phyloP scores from a whole-genome alignment of 2,329 filamentous ascomycete species.

The Monosporascus sp. region DNA sequence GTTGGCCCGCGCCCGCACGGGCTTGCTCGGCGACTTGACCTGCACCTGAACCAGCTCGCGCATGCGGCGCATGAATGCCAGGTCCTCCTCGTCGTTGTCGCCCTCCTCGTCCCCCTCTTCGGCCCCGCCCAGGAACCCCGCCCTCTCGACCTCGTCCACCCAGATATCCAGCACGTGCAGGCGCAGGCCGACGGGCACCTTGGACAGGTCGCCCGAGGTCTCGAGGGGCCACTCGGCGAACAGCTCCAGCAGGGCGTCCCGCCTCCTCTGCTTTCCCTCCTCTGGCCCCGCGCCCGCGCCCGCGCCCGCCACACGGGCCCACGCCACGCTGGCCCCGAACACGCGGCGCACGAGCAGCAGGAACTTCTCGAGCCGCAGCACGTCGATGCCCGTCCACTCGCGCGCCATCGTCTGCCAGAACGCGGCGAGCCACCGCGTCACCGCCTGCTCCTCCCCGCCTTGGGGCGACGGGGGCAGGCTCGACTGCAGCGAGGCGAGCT shows the following conservation, averaged over 20 bases:
- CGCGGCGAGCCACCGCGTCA: slow-evolving; percentile 48
- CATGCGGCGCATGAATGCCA: slow-evolving; percentile 48
- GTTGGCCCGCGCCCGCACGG: slow-evolving; percentile 62
- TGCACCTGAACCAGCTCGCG: slow-evolving; percentile 52
- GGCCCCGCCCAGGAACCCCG: slow-evolving; percentile 45
- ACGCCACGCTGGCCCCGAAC: slow-evolving; percentile 63
- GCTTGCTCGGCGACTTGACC: slow-evolving; percentile 59
- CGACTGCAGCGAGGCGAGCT: slow-evolving; percentile 67
- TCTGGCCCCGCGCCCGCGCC: too few relatives aligned
- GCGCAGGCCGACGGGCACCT: slow-evolving; percentile 75
- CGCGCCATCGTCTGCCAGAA: slow-evolving; percentile 68
- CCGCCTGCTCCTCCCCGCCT: slow-evolving; percentile 24
- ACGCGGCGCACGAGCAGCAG: slow-evolving; percentile 77
- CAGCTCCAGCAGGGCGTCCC: slow-evolving; percentile 34
- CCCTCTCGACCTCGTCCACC: slow-evolving; percentile 81
- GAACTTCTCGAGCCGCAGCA: slow-evolving; percentile 86
- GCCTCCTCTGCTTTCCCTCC: slow-evolving; percentile 23
- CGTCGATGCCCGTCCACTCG: slow-evolving; percentile 68
- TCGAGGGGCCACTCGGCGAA: slow-evolving; percentile 40
- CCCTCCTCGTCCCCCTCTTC: slow-evolving; percentile 29
- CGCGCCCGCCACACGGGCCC: slow-evolving; percentile 28
- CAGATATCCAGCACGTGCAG: slow-evolving; percentile 88
- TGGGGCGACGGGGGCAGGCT: slow-evolving; percentile 41
- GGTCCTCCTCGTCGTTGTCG: slow-evolving; percentile 30
- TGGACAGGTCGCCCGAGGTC: slow-evolving; percentile 36